Base-by-base conservation (phyloP, 768 basidiomycete genomes). In the Infundibulicybe gibba region DNA sequence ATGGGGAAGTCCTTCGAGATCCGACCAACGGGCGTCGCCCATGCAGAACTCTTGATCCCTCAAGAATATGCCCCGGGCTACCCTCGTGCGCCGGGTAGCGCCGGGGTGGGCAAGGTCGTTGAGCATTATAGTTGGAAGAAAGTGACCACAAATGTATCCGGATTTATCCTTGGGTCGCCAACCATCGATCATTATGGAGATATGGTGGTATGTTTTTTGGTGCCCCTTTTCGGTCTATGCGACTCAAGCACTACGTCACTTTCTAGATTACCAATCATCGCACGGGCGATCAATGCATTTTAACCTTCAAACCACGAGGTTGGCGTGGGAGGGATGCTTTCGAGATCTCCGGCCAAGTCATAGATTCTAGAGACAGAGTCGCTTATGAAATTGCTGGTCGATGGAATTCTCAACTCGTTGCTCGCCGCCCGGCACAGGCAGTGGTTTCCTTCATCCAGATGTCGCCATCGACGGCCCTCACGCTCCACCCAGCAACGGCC, bases 101-200 rank as follows among this genome's bases (percentile, higher is more conserved):
- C 54, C 10, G 60, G 69, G 12, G 58, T 68, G 49, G 76, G 76
- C 35, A 81, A 80, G 55, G 85, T 90, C 0, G 67, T 85, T 4
- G 94, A 98, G 61, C 94, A 97, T 63, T 98, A 90, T 61, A 87
- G 81, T 38, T 95, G 92, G 92, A 93, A 93, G 68, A 95, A 95
- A 63, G 93, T 94, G 30, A 92, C 88, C 10, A 92, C 90, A 32
- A 88, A 81, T 49, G 77, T 95, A 8, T 94, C 92, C 5, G 93
- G 93, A 13, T 97, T 98, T 61, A 94, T 98, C 52, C 73, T 95
- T 16, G 95, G 95, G 4, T 80, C 76, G 17, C 89, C 90, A 5
- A 85, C 85, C 30, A 93, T 93, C 52, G 91, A 93, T 57, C 91
- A 93, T 68, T 93, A 95, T 59, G 94, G 94, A 5, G 92, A 97